Base-by-base conservation (phyloP, 345 rosid species). In the Moricandia arvensis region DNA sequence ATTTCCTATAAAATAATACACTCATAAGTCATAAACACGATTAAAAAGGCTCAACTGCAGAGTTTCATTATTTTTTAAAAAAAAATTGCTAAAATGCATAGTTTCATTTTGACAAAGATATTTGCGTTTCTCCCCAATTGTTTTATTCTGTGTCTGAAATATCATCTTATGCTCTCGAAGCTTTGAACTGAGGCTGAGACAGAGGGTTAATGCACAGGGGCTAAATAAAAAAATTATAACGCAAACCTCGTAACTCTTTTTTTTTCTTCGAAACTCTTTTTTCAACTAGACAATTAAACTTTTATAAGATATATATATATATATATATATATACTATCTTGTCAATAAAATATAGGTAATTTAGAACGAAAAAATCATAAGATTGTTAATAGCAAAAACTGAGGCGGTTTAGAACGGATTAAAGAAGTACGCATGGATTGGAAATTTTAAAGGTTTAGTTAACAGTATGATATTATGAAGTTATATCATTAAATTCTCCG, bases 131-230 rank as follows among this genome's bases (percentile, higher is more conserved):
- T 10, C 57, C 74, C 55, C 24, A 12, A 17, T 59, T 45, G 15
- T 49, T 49, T 16, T 49, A 15, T 72, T 62, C 34, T 51, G 53
- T 72, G 53, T 61, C 68, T 16, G 24, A 49, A 62, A 72, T 62
- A 30, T 18, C 54, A 15, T 72, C 18, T 18, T 18, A 45, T 17
- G 58, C 13, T 45, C 59, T 58, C 4, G 24, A 58, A 29, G 51
- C 27, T 54, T 68, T 10, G 10, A 15, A 15, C 8, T 17, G 54
- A 47, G 54, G n/a, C 13, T 43, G 51, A 43, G 51, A 43, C 15
- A 43, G 51, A 43, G 24, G 51, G 16, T 43, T 15, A 43, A 15
- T 12, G 16, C 49, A 15, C 49, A 43, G 24, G 24, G 15, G 16
- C 51, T 43, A 43, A 43, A 43, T 13, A 43, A 13, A 43, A 43